Conservation (phyloP, 164 flowering plant genomes). For the Magnolia officinalis region DNA sequence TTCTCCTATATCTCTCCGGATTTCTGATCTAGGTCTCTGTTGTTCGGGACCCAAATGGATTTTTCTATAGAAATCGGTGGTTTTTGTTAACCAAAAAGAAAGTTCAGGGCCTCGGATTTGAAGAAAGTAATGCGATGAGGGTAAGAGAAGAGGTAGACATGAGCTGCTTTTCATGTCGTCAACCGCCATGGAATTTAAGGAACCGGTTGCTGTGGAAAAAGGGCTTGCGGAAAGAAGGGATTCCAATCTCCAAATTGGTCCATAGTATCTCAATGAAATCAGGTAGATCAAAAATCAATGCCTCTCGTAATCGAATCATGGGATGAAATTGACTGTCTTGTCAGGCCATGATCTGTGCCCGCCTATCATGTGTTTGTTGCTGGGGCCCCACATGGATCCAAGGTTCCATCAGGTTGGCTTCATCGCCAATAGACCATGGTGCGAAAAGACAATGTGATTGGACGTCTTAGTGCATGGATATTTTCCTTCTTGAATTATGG, state of each 20-base stretch:
- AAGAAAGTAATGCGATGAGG: neutral
- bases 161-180: slow-evolving; percentile 46
- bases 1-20: neutral
- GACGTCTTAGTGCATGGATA: too few relatives aligned
- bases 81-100: neutral
- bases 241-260: slow-evolving; percentile 37
- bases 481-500: too few relatives aligned
- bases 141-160: slow-evolving; percentile 20
- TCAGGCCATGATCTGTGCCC: neutral
- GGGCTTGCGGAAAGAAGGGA: slow-evolving; percentile 32
- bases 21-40: neutral
- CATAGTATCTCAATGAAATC: slow-evolving; percentile 60
- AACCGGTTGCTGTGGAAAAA: slow-evolving; percentile 34
- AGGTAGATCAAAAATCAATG: slow-evolving; percentile 26
- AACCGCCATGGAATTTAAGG: slow-evolving; percentile 14
- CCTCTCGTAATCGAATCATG: neutral
- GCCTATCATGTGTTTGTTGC: too few relatives aligned
- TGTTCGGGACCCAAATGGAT: neutral
- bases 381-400: too few relatives aligned
- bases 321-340: neutral
- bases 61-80: neutral
- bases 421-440: too few relatives aligned
- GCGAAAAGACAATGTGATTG: too few relatives aligned
- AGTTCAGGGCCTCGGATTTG: neutral
- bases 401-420: too few relatives aligned